Conservation (phyloP, 176 grass and related monocot species). For the Themeda triandra region DNA sequence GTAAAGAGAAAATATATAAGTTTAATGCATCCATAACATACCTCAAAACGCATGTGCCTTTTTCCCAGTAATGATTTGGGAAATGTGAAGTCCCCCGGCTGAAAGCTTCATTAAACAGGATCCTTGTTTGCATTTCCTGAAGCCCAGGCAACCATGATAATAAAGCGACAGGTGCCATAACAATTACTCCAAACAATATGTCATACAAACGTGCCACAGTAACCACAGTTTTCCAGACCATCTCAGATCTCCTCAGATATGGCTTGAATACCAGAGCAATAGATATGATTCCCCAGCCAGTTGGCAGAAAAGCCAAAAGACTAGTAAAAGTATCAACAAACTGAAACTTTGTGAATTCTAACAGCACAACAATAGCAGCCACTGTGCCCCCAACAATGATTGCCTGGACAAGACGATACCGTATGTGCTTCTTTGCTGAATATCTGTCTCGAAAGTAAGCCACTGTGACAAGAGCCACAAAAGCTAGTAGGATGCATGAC, state of each 20-base stretch:
- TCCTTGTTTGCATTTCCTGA: constrained; percentile 97
- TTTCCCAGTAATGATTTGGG: constrained; percentile 85
- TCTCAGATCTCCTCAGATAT: constrained; percentile 59
- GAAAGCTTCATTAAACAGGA: constrained; percentile 95
- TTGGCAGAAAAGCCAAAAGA: constrained; percentile 85
- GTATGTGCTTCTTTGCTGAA: constrained; percentile 87
- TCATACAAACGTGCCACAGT: constrained; percentile 83
- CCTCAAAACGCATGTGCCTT: constrained; percentile 65
- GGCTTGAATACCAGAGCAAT: constrained; percentile 88
- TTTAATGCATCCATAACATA: constrained; percentile 27
- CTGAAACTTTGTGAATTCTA: constrained; percentile 65
- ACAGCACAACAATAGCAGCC: constrained; percentile 57
- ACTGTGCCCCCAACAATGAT: constrained; percentile 50
- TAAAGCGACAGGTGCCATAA: constrained; percentile 84
- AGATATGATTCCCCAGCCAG: constrained; percentile 93
- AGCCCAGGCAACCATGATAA: constrained; percentile 94
- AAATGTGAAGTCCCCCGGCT: constrained; percentile 88
- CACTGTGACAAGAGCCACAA: constrained; percentile 70
- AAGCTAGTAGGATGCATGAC: constrained; percentile 59
- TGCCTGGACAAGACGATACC: constrained; percentile 77
- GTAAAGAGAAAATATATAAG: constrained; percentile 2
- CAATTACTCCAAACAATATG: constrained; percentile 80
- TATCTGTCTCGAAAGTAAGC: constrained; percentile 80
- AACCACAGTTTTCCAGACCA: constrained; percentile 76
- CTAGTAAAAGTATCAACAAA: constrained; percentile 80